Percentiles rank a stretch among this genome's conserved stretches.
These are phyloP conservation scores for Angophora floribunda DNA, from an alignment of 345 rosid species.

Conservation along the genomic window DNA sequence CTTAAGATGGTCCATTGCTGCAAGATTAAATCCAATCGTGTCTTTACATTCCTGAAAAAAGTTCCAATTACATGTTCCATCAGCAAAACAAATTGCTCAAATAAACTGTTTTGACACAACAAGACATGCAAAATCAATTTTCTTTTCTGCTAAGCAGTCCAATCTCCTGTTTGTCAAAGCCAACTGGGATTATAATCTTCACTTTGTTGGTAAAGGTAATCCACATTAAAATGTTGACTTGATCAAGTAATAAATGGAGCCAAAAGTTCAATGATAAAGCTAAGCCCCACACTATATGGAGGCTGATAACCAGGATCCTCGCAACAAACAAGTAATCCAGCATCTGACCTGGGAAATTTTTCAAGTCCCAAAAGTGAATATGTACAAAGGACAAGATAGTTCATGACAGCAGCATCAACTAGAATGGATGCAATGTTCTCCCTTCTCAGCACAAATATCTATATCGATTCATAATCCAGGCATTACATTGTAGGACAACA, in stretches of 20 bases:
- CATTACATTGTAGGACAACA: neutral
- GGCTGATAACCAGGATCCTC: neutral
- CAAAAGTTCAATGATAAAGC: neutral
- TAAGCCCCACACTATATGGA: neutral
- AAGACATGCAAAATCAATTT: neutral
- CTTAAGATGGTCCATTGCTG: constrained; percentile 95
- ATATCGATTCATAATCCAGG: neutral
- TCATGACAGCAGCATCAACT: neutral
- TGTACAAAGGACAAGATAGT: neutral
- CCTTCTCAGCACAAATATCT: neutral
- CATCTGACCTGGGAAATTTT: neutral
- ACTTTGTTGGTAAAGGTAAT: neutral
- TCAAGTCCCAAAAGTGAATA: neutral
- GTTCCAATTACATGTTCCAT: neutral
- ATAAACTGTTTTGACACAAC: neutral
- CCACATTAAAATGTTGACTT: neutral
- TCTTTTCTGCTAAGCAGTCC: neutral
- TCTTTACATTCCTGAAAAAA: constrained; percentile 74
- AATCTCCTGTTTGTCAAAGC: neutral
- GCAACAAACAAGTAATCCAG: neutral
- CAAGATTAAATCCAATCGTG: constrained; percentile 82
- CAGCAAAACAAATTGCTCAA: neutral
- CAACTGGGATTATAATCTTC: neutral
- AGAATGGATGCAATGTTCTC: neutral
- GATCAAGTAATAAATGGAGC: neutral